These are phyloP conservation scores for Picea mariana DNA, from an alignment of 83 land plant genomes.

Conservation along the genomic window DNA sequence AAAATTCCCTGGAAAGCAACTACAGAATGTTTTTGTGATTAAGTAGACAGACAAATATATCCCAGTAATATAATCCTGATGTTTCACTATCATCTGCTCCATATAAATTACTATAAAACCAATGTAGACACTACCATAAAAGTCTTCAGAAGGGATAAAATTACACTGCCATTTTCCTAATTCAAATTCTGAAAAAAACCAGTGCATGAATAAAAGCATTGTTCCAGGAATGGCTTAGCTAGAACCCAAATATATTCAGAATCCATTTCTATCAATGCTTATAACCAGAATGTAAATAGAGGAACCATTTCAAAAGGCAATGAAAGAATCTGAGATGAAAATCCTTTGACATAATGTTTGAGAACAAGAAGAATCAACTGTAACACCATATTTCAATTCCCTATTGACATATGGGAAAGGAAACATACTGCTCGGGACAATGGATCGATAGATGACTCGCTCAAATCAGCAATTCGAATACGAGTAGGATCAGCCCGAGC, in stretches of 20 bases:
- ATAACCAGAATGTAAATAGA: not conserved
- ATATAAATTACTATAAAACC: too few relatives aligned
- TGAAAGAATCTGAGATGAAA: not conserved
- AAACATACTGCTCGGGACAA: conserved; percentile 85
- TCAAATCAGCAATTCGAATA: conserved; percentile 91
- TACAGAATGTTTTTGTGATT: too few relatives aligned
- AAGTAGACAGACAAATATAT: not conserved
- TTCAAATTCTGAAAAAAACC: not conserved
- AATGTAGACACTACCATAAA: too few relatives aligned
- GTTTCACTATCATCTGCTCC: not conserved
- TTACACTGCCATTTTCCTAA: not conserved
- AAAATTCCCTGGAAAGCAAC: too few relatives aligned
- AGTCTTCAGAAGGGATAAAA: not conserved
- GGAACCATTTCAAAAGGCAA: conserved; percentile 2
- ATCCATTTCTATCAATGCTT: not conserved
- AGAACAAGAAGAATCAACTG: not conserved
- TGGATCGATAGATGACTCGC: conserved; percentile 92
- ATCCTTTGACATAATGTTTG: not conserved
- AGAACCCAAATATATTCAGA: not conserved
- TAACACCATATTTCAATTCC: not conserved
- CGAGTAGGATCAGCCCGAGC: conserved; percentile 99
- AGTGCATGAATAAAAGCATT: not conserved
- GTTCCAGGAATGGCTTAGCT: not conserved
- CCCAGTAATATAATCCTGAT: not conserved
- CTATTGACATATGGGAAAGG: not conserved